Percentiles rank a stretch among this genome's conserved stretches.
Conservation (phyloP, 1,139 yeast genomes). For the Lizanozyma gosingica region DNA sequence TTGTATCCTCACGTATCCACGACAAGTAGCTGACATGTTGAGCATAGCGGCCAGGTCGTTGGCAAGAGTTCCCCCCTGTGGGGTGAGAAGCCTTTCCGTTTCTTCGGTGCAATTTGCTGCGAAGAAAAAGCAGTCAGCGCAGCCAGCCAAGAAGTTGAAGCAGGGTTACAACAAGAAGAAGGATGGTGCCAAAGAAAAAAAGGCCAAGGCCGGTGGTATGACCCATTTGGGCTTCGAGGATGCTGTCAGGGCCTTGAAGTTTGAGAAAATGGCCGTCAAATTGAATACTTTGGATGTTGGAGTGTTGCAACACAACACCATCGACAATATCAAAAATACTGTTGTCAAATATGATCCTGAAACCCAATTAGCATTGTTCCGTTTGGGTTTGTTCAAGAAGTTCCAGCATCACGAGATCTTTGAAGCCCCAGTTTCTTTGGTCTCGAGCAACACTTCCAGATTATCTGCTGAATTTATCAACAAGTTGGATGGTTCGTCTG, state of each 20-base stretch:
- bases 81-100: background rate
- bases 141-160: conserved; percentile 12
- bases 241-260: conserved; percentile 29
- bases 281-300: conserved; percentile 12
- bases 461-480: conserved; percentile 18
- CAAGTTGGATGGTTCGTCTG: conserved; percentile 20
- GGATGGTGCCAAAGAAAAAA: conserved; percentile 11
- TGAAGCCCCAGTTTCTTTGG: conserved; percentile 45
- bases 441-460: conserved; percentile 27
- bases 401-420: conserved; percentile 59
- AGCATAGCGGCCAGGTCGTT: background rate
- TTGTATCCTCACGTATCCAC: no score
- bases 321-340: conserved; percentile 8
- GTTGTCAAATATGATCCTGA: conserved; percentile 18
- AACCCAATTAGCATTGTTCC: conserved; percentile 18
- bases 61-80: background rate
- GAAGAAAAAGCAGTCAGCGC: background rate
- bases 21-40: no score
- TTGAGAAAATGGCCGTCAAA: conserved; percentile 23
- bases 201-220: conserved; percentile 34
- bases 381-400: conserved; percentile 51
- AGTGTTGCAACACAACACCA: conserved; percentile 8
- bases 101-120: background rate
- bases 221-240: conserved; percentile 33
- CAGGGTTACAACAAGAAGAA: conserved; percentile 15